phyloP scores from a whole-genome alignment of 306 rosid genomes.

The Parietaria judaica region DNA sequence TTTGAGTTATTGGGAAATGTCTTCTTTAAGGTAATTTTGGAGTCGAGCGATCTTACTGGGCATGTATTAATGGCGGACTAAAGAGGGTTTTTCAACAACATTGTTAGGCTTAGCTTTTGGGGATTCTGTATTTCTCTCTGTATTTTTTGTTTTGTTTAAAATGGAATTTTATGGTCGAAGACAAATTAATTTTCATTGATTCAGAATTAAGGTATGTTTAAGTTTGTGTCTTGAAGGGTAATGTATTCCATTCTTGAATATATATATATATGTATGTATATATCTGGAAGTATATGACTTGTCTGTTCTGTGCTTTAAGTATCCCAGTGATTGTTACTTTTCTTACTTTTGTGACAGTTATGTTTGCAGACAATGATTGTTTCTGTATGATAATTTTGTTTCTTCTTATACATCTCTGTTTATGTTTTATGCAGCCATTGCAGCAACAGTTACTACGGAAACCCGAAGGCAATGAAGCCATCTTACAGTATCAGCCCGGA shows the following conservation, averaged over 20 bases:
- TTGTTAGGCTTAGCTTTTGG: conserved; percentile 13
- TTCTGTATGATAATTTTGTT: neutral
- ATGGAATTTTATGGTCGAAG: no score
- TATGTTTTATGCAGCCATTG: conserved; percentile 52
- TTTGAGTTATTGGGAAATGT: conserved; percentile 13
- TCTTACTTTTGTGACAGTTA: neutral
- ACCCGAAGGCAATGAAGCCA: conserved; percentile 80
- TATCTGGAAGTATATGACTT: no score
- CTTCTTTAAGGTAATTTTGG: conserved; percentile 17
- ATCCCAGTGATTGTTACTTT: neutral
- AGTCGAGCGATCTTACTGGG: conserved; percentile 32
- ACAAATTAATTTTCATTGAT: no score
- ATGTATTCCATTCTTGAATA: no score
- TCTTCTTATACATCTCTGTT: conserved; percentile 10
- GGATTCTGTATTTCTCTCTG: conserved; percentile 22
- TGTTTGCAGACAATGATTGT: neutral
- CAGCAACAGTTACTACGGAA: conserved; percentile 78
- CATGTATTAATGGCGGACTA: conserved; percentile 28
- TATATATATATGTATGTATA: no score
- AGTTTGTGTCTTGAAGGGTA: no score
- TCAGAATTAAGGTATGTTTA: neutral
- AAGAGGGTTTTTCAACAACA: conserved; percentile 24
- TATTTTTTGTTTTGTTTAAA: no score
- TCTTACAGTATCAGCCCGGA: conserved; percentile 64
- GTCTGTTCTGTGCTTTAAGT: neutral